A percentile compares a stretch with the other conserved stretches of the same genome.
Evolutionary conservation across 208 protist genomes (phyloP).

Genomic region (Wallacemonas rigidus): DNA sequence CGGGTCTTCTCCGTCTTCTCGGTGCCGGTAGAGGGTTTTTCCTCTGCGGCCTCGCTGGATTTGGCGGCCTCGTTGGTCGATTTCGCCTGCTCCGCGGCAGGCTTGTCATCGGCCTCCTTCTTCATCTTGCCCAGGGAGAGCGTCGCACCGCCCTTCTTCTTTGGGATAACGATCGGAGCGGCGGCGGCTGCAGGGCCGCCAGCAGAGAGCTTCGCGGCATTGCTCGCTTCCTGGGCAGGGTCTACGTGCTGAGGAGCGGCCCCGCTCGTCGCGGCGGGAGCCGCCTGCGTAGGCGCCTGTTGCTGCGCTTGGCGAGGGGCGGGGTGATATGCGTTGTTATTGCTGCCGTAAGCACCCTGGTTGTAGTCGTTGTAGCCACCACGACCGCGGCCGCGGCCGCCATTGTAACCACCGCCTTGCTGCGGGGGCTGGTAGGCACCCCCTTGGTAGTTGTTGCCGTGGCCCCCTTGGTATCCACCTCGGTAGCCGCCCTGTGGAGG

Average conservation of each 20-base stretch:
- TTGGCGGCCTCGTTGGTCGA: constrained; percentile 13
- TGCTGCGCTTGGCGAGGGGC: constrained; percentile 11
- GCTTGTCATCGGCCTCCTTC: constrained; percentile 34
- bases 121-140: constrained; percentile 80
- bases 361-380: constrained; percentile 21
- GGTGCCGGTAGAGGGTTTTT: constrained; percentile 15
- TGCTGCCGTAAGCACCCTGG: neutral
- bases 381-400: constrained; percentile 9
- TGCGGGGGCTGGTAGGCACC: constrained; percentile 14
- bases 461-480: constrained; percentile 2
- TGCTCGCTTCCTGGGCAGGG: constrained; percentile 16
- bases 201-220: constrained; percentile 60
- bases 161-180: constrained; percentile 41
- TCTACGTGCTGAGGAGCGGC: constrained; percentile 18
- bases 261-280: constrained; percentile 16
- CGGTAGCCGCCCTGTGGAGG: constrained; percentile 20
- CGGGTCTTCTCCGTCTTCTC: constrained; percentile 25
- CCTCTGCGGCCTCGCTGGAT: constrained; percentile 4
- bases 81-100: constrained; percentile 26
- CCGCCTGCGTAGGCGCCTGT: neutral
- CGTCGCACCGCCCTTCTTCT: constrained; percentile 65
- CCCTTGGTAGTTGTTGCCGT: constrained; percentile 3
- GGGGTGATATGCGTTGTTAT: constrained; percentile 13
- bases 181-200: constrained; percentile 27
- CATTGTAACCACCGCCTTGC: constrained; percentile 5